Percentiles rank a stretch among this genome's conserved stretches.
Evolutionary conservation across 1,139 yeast genomes (phyloP).

Genomic region (Candida sanyaensis): DNA sequence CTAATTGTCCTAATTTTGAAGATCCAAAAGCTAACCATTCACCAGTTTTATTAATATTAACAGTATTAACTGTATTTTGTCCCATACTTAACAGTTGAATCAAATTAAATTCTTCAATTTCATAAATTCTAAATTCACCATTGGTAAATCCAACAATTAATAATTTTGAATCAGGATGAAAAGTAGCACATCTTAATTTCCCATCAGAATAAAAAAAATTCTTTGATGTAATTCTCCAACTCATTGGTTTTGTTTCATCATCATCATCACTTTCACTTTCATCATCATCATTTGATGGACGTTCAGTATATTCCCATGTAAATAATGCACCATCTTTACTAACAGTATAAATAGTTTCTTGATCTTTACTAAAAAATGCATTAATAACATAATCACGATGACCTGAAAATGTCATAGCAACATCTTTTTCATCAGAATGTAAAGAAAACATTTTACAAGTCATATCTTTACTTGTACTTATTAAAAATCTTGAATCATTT

Average conservation of each 20-base stretch:
- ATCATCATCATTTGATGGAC: slow-evolving; percentile 38
- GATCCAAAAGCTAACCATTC: slow-evolving; percentile 99
- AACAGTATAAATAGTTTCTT: slow-evolving; percentile 86
- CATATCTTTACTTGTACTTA: slow-evolving; percentile 87
- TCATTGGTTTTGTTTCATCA: slow-evolving; percentile 27
- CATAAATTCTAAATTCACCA: slow-evolving; percentile 94
- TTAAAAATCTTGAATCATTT: slow-evolving; percentile 80
- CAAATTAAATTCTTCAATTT: slow-evolving; percentile 67
- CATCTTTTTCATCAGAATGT: slow-evolving; percentile 70
- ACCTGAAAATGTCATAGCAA: slow-evolving; percentile 87
- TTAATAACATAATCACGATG: slow-evolving; percentile 86
- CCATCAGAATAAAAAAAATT: slow-evolving; percentile 75
- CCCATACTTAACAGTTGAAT: slow-evolving; percentile 93
- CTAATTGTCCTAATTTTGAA: slow-evolving; percentile 82
- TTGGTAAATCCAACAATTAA: slow-evolving; percentile 87
- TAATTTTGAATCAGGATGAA: slow-evolving; percentile 70
- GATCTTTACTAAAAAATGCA: slow-evolving; percentile 84
- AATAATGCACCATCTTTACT: slow-evolving; percentile 95
- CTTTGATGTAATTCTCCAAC: slow-evolving; percentile 85
- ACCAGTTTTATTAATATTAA: slow-evolving; percentile 77
- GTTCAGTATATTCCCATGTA: slow-evolving; percentile 81
- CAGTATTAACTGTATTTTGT: slow-evolving; percentile 83
- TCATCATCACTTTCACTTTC: slow-evolving; percentile 25
- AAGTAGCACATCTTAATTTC: slow-evolving; percentile 77
- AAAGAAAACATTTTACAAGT: slow-evolving; percentile 87